Evolutionary conservation across 106 monocot species (phyloP).

Genomic region (Dioscorea zingiberensis): DNA sequence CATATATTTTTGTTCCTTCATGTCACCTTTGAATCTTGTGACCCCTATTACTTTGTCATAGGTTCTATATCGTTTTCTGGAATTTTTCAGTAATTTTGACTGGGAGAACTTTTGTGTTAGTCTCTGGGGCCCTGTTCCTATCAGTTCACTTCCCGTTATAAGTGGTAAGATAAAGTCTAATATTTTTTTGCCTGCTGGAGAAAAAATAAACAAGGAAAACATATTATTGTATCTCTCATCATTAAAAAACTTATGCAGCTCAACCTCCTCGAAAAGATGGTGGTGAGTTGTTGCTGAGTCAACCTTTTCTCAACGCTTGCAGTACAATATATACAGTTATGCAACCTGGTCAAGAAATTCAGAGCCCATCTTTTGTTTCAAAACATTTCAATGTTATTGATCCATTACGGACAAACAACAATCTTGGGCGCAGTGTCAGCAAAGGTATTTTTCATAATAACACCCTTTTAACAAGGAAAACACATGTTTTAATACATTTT

Average conservation of each 20-base stretch:
- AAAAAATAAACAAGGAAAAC: not conserved
- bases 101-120: no score
- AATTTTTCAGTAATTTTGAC: no score
- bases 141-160: conserved; percentile 61
- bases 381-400: conserved; percentile 98
- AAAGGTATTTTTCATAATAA: no score
- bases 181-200: not conserved
- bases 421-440: no score
- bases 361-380: conserved; percentile 58
- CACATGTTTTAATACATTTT: no score
- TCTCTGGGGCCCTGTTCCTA: conserved; percentile 59
- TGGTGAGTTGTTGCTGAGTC: conserved; percentile 41
- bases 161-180: conserved; percentile 26
- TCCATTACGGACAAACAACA: conserved; percentile 89
- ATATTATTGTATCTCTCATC: not conserved
- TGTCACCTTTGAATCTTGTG: no score
- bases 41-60: no score
- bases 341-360: conserved; percentile 44
- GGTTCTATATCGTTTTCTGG: no score
- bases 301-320: conserved; percentile 48
- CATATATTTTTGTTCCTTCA: no score
- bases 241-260: conserved; percentile 23
- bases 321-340: conserved; percentile 45
- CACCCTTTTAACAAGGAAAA: no score
- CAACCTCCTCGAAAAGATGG: conserved; percentile 50